Base-by-base conservation (phyloP, 768 basidiomycete species). In the Coprinopsis sp. region DNA sequence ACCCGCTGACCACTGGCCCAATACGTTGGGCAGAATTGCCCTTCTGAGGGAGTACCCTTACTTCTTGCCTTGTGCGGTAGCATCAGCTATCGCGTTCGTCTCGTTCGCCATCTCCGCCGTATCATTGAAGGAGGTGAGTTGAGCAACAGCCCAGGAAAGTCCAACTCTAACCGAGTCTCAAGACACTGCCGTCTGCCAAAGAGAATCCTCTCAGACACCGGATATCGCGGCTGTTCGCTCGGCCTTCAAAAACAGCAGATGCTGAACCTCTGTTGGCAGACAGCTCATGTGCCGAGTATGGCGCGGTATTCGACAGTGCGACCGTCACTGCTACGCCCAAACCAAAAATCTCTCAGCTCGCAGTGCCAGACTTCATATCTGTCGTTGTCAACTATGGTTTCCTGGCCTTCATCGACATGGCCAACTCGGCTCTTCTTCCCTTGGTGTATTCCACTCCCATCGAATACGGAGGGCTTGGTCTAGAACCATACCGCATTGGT, bases 401-500 rank as follows among this genome's bases (percentile, higher is more conserved):
- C 53, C 59, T 71, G 16, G 37, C 65, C 8, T 73, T 74, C 58
- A 46, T 57, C 23, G 69, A 70, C 47, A 70, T 71, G 64, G 52
- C 56, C 33, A 55, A 63, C 34, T 53, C 57, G 16, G 69, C 64
- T 10, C 66, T 76, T 12, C 49, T 61, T 21, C 73, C 73, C 8
- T 62, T 76, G 37, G 61, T 73, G 31, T 74, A 66, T 46, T 81
- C 84, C 10, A 87, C 84, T 0, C 78, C 86, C 0, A 60, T 78
- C 37, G 61, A 64, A 13, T 66, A 74, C 1, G 86, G 87, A 19
- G 86, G 87, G 2, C 73, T 87, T 4, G 84, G 84, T 3, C 66
- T 89, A 30, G 64, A 71, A 19, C 82, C 87, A 0, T 72, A 75
- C 33, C 56, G 61, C 4, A 89, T 89, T 29, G 87, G 87, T 5